Base-by-base conservation (phyloP, 257 asterid species). In the Solanum sejunctum region DNA sequence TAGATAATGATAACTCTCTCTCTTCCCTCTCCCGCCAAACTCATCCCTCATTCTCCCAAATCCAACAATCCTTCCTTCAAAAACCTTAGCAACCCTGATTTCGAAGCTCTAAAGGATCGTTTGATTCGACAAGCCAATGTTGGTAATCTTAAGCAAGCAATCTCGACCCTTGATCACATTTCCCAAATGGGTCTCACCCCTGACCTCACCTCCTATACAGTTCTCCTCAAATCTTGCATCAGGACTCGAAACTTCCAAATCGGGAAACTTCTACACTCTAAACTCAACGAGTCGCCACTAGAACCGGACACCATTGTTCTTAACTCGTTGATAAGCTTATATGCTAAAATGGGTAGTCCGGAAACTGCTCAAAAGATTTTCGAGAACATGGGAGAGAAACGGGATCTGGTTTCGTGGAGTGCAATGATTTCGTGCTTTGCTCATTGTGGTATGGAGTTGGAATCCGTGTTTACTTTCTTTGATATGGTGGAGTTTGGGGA, bases 141-240 rank as follows among this genome's bases (percentile, higher is more conserved):
- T 2, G 98, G 98, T 47, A 90, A 88, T 61, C 69, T 92, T 86
- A 85, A 86, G 15, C 91, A 93, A 85, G 99, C 98, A 78, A 87
- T 93, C 80, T 91, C 97, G 85, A 93, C 93, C 82, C 95, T 96
- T 57, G 91, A 93, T 87, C 91, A 90, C 90, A 92, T 94, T 91
- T 86, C 94, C 89, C 90, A 86, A 45, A 73, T 89, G 61, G 88
- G 87, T 73, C 87, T 90, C 85, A 77, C 87, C 82, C 96, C 98
- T 4, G 98, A 93, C 85, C 95, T 91, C 88, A 91, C 94, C 67
- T 86, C 92, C 91, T 93, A 89, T 93, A 89, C 98, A 80, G 90
- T 93, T 18, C 94, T 96, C 88, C 98, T 96, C 93, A 95, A 95
- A 83, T 91, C 98, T 88, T 95, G 98, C 91, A 95, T 96, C 87